These are phyloP conservation scores for Oemleria cerasiformis DNA, from an alignment of 306 rosid species.

Conservation along the genomic window DNA sequence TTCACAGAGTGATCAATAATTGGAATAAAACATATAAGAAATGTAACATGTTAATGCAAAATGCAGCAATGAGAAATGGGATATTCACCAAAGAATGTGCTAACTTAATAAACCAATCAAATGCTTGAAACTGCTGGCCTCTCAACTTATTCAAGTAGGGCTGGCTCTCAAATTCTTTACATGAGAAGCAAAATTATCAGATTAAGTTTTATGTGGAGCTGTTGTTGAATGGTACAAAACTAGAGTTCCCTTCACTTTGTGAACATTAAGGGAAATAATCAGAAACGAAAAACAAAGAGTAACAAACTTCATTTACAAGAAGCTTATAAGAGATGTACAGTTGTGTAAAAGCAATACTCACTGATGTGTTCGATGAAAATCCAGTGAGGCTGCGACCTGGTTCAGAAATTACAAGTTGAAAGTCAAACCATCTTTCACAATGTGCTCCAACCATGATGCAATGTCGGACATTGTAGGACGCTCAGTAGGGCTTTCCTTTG, in stretches of 20 bases:
- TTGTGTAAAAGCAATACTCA: conserved; percentile 30
- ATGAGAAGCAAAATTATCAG: neutral
- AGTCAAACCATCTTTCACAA: conserved; percentile 70
- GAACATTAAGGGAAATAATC: conserved; percentile 30
- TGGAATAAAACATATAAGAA: neutral
- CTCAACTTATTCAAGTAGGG: neutral
- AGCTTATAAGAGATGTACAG: conserved; percentile 56
- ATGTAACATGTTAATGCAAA: neutral
- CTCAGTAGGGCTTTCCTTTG: conserved; percentile 50
- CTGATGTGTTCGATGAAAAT: conserved; percentile 15
- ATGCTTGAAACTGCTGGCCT: neutral
- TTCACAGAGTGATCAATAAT: neutral
- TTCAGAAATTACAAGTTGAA: conserved; percentile 30
- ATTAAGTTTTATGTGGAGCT: conserved; percentile 19
- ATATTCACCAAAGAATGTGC: neutral
- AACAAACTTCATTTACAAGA: conserved; percentile 40
- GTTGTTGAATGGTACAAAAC: conserved; percentile 30
- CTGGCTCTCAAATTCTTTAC: conserved; percentile 17
- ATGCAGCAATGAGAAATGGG: too few species aligned
- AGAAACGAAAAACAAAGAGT: conserved; percentile 18
- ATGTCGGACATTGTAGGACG: conserved; percentile 68
- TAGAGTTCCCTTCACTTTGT: conserved; percentile 40
- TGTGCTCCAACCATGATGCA: conserved; percentile 79
- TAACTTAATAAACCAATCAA: neutral
- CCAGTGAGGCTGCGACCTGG: neutral